Evolutionary conservation across 768 basidiomycete species (phyloP).

Genomic region (Xerocomellus intermedius): DNA sequence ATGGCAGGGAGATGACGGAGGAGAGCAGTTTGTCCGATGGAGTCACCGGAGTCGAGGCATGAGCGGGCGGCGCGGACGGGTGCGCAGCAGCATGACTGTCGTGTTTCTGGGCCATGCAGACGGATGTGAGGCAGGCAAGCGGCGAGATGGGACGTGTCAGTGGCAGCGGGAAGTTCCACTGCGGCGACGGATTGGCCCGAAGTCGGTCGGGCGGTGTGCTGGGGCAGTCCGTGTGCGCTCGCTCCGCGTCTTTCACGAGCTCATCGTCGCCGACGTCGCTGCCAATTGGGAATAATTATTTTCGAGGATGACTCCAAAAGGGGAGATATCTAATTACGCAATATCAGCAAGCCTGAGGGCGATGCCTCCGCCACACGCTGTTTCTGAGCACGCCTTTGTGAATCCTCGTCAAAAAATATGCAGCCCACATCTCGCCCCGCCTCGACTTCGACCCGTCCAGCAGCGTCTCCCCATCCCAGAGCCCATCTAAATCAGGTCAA

Average conservation of each 20-base stretch:
- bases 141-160: conserved; percentile 4
- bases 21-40: conserved; percentile 43
- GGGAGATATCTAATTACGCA: conserved; percentile 30
- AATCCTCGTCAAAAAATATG: conserved; percentile 39
- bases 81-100: conserved; percentile 20
- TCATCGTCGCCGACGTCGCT: conserved; percentile 24
- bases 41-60: conserved; percentile 32
- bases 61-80: conserved; percentile 3
- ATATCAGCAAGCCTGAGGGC: conserved; percentile 6
- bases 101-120: conserved; percentile 31
- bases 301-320: conserved; percentile 1
- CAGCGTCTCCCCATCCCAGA: conserved; percentile 54
- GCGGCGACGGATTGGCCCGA: neutral
- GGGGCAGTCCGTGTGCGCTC: conserved; percentile 11
- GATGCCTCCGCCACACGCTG: conserved; percentile 9
- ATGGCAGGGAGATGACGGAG: conserved; percentile 46
- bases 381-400: conserved; percentile 20
- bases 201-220: neutral
- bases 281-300: conserved; percentile 14
- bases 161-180: neutral
- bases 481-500: conserved; percentile 51
- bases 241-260: conserved; percentile 21
- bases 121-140: neutral
- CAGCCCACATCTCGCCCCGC: conserved; percentile 56
- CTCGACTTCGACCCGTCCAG: conserved; percentile 58